These are phyloP conservation scores for Citrus mangshanensis DNA, from an alignment of 345 rosid species.

Conservation along the genomic window DNA sequence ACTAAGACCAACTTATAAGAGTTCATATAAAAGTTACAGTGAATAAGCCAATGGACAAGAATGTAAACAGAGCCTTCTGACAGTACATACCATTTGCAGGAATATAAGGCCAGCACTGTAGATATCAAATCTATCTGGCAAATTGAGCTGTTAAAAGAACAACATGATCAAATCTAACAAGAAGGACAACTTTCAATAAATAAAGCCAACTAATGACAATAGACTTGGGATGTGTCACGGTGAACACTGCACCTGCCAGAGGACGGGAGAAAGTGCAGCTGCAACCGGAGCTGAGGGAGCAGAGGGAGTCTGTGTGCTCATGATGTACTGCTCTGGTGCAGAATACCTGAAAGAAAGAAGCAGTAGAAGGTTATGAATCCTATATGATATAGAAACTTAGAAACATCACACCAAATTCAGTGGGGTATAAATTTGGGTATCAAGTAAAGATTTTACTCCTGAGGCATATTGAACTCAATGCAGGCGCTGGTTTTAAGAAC, in stretches of 20 bases:
- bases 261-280: constrained; percentile 88
- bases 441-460: neutral
- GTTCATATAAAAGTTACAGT: neutral
- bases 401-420: neutral
- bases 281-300: constrained; percentile 99
- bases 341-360: constrained; percentile 56
- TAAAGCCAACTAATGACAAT: constrained; percentile 9
- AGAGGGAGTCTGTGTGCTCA: constrained; percentile 99
- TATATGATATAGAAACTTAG: neutral
- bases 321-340: constrained; percentile 98
- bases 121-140: constrained; percentile 94
- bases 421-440: neutral
- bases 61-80: neutral
- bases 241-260: constrained; percentile 78
- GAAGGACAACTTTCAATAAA: constrained; percentile 5
- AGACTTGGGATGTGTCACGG: neutral
- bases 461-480: neutral
- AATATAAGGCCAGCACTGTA: constrained; percentile 90
- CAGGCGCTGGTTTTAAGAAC: neutral
- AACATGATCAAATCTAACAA: constrained; percentile 15
- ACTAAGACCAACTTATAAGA: neutral
- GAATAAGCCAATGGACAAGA: neutral
- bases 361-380: neutral
- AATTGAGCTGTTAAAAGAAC: constrained; percentile 64
- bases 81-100: constrained; percentile 79